Evolutionary conservation across 192 early-diverging fungal species (phyloP), one percentile per base, ranked within the genome.

Genomic region (Coemansia sp.): DNA sequence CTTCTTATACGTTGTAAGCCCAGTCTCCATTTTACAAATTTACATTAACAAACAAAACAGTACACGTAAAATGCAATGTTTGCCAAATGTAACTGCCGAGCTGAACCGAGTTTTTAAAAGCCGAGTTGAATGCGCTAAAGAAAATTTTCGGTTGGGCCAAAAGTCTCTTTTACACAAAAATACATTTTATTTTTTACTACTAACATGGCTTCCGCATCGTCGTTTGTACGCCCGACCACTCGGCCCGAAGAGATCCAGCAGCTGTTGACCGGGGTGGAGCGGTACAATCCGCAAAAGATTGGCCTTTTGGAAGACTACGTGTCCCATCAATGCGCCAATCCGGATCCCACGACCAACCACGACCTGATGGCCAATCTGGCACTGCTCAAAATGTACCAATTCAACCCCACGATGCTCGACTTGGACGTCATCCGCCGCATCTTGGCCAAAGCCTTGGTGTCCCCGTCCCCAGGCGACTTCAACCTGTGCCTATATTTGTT

Each of bases 301-400:
- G 83, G 86, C 35, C 82, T 91, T 21, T 83, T 95, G 6, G 92
- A 97, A 72, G 87, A 86, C 41, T 95, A 95, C 75, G 84, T 97
- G 9, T 79, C 76, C 23, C 76, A 84, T 22, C 93, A 95, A 75
- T 89, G 93, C 71, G 77, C 89, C 62, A 87, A 84, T 72, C 83
- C 89, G 64, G 88, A 89, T 61, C 65, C 64, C 0, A 43, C 39
- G 3, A 72, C 56, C 67, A 74, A 80, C 63, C 92, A 92, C 74
- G 95, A 95, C 83, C 74, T 92, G 68, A 87, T 89, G 86, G 95
- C 95, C 6, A 93, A 93, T 81, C 85, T 97, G 41, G 93, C 93
- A 52, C 84, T 94, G 31, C 85, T 97, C 52, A 97, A 97, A 72
- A 85, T 97, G 82, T 92, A 95, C 83, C 95, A 97, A 74, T 97